Base-by-base conservation (phyloP, 306 rosid species). In the Morella rubra region DNA sequence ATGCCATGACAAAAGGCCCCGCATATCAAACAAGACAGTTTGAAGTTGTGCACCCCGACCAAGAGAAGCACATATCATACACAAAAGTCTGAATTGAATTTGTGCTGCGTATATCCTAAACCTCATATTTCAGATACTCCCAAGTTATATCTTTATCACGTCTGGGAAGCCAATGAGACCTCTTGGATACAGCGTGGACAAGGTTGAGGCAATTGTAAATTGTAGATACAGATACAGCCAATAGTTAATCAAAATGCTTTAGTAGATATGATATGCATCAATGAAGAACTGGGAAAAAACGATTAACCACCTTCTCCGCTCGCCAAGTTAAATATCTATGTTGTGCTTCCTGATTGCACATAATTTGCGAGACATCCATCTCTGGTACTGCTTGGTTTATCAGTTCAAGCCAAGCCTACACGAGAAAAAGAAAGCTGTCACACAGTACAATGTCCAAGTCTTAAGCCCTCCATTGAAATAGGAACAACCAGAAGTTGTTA, bases 291-390 rank as follows among this genome's bases (percentile, higher is more conserved):
- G 14, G 32, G 44, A 79, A 32, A 50, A 69, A 71, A 66, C 3
- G 16, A 72, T 5, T 24, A 87, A 76, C 58, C 67, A 91, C 98
- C 98, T 85, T 94, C 81, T 90, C 97, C 12, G 86, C 85, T 83
- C 96, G 87, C 95, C 97, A 93, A 5, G 90, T 77, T 45, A 93
- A 58, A 84, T 93, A 93, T 86, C 89, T 84, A 84, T 91, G 94
- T 19, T 93, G 98, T 37, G 97, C 97, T 82, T 91, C 94, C 27
- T 85, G 83, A 69, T 93, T 93, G 79, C 54, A 18, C 16, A 69
- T 71, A 72, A 87, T 81, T 76, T 71, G 86, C 60, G 85, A 84
- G 16, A 50, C 85, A 82, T 89, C 84, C 7, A 81, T 90, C 89
- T 90, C 94, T 79, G 64, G 73, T 69, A 12, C 79, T 74, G 90